Evolutionary conservation across 257 asterid genomes (phyloP), one percentile per base, ranked within the genome.

Genomic region (Salvia miltiorrhiza): DNA sequence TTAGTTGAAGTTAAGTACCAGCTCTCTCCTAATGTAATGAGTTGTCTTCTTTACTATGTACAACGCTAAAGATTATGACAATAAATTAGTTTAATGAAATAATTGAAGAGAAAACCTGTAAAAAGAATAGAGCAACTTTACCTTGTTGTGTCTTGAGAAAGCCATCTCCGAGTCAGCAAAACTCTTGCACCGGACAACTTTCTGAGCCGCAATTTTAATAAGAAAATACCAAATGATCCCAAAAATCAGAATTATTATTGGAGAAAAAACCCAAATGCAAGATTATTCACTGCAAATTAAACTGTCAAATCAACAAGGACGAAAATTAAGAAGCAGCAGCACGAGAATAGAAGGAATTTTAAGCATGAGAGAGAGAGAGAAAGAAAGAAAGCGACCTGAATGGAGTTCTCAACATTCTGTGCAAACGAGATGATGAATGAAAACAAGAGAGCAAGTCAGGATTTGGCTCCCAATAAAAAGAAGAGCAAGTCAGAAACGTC

Each of bases 141-240:
- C 88, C 85, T 77, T 53, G 60, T 77, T 19, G n/a, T n/a, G n/a
- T 63, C 69, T 11, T 73, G 64, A 67, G 88, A 82, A 24, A 78
- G 80, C 6, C 64, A 54, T 44, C 74, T 80, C 65, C n/a, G 47
- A 71, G 55, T 4, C 53, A 77, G 59, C 21, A 73, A 61, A 30
- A 35, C 59, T 72, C 72, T 75, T 7, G 63, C 33, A 52, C 47
- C 58, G 55, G 63, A 58, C 78, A 66, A 56, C 14, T 55, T 70
- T 28, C 88, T 80, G 19, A 12, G 4, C 23, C 70, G 65, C 41
- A 59, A 23, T n/a, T n/a, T n/a, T n/a, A n/a, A n/a, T n/a, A n/a
- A n/a, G n/a, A 59, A 23, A 14, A 41, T 43, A 17, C 2, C 14
- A n/a, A 54, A 52, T 56, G 11, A 21, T 40, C 55, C 5, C 9